Evolutionary conservation across 2,329 filamentous ascomycete genomes (phyloP), one percentile per base, ranked within the genome.

Genomic region (Hirsutella minnesotensis): DNA sequence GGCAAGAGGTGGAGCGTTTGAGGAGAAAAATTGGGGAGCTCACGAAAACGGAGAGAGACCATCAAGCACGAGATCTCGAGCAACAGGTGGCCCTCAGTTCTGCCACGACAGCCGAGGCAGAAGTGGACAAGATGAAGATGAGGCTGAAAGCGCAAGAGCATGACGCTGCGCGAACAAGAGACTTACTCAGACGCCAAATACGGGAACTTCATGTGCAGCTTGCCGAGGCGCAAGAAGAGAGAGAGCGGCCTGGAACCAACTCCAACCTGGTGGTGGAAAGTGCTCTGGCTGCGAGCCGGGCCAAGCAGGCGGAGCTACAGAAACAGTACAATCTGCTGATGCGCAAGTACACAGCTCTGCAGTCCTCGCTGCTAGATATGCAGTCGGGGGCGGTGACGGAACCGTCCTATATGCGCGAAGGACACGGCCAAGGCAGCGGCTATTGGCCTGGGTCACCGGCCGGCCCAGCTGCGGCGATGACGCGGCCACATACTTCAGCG

Each of bases 61-160:
- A 75, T 43, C 79, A 86, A 53, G 75, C 77, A 35, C 72, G 72
- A 37, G 79, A 86, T 51, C 64, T 73, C 29, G 75, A 79, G 46
- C 70, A 77, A 34, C 69, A 79, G 42, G 62, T 63, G 18, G 71
- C 75, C 1, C 68, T 75, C 38, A 69, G 73, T n/a, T 70, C 74
- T 22, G 74, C 77, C 2, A 72, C 75, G 15, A 66, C 74, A 24
- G 69, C 81, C 12, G 69, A 78, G 31, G 74, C 69, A 43, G 72
- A 76, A 40, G 69, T 79, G 7, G 72, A 81, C 49, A 65, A 72
- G 42, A 64, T 83, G 19, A 68, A 70, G 38, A 65, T 79, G 64
- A 72, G 78, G 49, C 62, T 88, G 47, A 62, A 57, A 35, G 71
- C 68, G 5, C 63, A 63, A 18, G 68, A 74, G 37, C 51, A 54